Evolutionary conservation across 163 green algal species (phyloP).

Genomic region (Trebouxia gelatinosa): DNA sequence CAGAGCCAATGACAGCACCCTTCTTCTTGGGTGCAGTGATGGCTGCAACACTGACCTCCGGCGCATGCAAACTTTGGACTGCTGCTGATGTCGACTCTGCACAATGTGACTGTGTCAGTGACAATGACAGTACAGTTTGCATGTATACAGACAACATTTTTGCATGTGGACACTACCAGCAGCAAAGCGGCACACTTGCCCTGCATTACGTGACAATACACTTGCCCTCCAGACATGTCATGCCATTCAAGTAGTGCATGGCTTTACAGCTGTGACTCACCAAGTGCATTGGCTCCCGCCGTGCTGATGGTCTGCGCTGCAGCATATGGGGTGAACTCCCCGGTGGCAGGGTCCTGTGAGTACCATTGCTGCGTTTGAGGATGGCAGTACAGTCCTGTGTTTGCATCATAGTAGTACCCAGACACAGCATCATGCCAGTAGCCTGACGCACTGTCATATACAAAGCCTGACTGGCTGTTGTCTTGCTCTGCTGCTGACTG

Average conservation of each 20-base stretch:
- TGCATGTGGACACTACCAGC: background rate
- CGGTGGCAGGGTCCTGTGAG: slow-evolving; percentile 1
- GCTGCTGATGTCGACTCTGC: slow-evolving; percentile 17
- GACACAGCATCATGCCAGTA: slow-evolving; percentile 49
- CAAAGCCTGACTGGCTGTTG: background rate
- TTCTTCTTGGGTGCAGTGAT: slow-evolving; percentile 6
- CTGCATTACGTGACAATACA: background rate
- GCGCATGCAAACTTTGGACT: background rate
- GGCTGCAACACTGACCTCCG: background rate
- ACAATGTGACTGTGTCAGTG: background rate
- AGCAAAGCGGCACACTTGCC: background rate
- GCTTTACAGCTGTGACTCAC: too few relatives aligned
- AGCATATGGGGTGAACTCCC: background rate
- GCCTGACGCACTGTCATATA: slow-evolving; percentile 30
- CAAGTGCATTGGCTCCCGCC: background rate
- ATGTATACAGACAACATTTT: background rate
- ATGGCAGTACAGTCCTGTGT: slow-evolving; percentile 43
- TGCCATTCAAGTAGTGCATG: background rate
- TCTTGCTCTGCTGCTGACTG: background rate
- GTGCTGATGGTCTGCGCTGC: background rate
- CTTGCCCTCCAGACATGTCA: too few relatives aligned
- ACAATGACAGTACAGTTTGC: background rate
- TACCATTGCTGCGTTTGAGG: slow-evolving; percentile 22
- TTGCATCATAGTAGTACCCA: slow-evolving; percentile 72
- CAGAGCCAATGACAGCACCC: slow-evolving; percentile 28